Evolutionary conservation across 2,329 filamentous ascomycete species (phyloP).

Genomic region (Diaporthe vaccinii): DNA sequence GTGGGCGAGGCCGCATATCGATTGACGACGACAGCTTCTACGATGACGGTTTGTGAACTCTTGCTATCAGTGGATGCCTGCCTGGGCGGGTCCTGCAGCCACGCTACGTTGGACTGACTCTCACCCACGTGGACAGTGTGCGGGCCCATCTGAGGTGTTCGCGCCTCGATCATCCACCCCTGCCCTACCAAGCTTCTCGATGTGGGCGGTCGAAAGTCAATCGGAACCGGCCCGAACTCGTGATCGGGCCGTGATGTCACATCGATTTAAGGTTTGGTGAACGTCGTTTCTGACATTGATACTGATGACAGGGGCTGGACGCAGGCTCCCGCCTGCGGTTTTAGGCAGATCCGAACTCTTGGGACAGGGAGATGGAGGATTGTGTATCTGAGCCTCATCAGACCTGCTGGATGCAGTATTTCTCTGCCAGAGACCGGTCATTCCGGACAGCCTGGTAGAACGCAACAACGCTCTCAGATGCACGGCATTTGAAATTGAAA

Average conservation of each 20-base stretch:
- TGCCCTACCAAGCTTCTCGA: not conserved
- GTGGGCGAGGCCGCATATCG: not conserved
- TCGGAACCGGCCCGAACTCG: not conserved
- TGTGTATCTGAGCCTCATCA: not conserved
- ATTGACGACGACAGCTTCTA: not conserved
- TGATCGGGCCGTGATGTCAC: not conserved
- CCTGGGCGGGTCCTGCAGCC: slow-evolving; percentile 5
- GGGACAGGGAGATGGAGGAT: not conserved
- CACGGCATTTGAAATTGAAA: not conserved
- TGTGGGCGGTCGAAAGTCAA: slow-evolving; percentile 1
- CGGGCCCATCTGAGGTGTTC: slow-evolving; percentile 12
- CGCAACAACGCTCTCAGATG: not conserved
- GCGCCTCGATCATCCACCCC: slow-evolving; percentile 4
- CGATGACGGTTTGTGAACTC: not conserved
- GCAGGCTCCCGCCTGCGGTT: not conserved
- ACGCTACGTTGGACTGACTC: not conserved
- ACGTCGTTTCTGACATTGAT: not conserved
- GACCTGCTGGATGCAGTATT: not conserved
- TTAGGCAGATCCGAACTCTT: not conserved
- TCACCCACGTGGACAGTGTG: slow-evolving; percentile 9
- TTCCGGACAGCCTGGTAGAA: not conserved
- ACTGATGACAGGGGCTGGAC: not conserved
- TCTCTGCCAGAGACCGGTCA: not conserved
- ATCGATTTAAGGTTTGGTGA: not conserved
- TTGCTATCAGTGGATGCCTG: not conserved